phyloP scores from a whole-genome alignment of 192 early-diverging fungal genomes.

The Coemansia furcata region DNA sequence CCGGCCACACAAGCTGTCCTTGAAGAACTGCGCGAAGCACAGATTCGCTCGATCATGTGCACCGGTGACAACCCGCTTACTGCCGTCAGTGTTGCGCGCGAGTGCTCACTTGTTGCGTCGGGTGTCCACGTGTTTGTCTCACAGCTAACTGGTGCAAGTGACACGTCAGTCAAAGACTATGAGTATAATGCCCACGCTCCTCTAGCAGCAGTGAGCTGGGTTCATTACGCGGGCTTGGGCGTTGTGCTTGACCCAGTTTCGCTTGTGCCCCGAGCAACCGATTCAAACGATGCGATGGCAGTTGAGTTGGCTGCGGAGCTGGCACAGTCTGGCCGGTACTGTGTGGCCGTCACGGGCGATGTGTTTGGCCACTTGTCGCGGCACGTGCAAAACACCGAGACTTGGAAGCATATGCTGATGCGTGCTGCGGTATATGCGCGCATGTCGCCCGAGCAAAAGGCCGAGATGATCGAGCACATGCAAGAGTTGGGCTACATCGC shows the following conservation, averaged over 20 bases:
- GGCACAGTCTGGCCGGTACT: slow-evolving; percentile 55
- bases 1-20: slow-evolving; percentile 72
- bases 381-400: slow-evolving; percentile 55
- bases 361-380: slow-evolving; percentile 67
- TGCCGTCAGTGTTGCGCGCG: slow-evolving; percentile 87
- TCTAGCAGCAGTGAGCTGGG: slow-evolving; percentile 24
- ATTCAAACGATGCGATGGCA: background rate
- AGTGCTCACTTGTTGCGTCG: slow-evolving; percentile 82
- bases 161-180: background rate
- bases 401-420: slow-evolving; percentile 72
- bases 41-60: slow-evolving; percentile 93
- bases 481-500: slow-evolving; percentile 87
- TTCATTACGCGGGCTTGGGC: slow-evolving; percentile 55
- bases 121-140: slow-evolving; percentile 74
- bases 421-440: slow-evolving; percentile 90
- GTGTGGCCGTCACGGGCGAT: slow-evolving; percentile 90
- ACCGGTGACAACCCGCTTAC: slow-evolving; percentile 98
- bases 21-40: slow-evolving; percentile 70
- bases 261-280: slow-evolving; percentile 20
- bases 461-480: slow-evolving; percentile 77
- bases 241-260: slow-evolving; percentile 53
- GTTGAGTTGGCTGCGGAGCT: slow-evolving; percentile 16
- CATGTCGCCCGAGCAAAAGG: slow-evolving; percentile 99
- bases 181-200: slow-evolving; percentile 2
- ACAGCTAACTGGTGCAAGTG: slow-evolving; percentile 45